Conservation (phyloP, 768 basidiomycete species). For the Filobasidium wieringae region DNA sequence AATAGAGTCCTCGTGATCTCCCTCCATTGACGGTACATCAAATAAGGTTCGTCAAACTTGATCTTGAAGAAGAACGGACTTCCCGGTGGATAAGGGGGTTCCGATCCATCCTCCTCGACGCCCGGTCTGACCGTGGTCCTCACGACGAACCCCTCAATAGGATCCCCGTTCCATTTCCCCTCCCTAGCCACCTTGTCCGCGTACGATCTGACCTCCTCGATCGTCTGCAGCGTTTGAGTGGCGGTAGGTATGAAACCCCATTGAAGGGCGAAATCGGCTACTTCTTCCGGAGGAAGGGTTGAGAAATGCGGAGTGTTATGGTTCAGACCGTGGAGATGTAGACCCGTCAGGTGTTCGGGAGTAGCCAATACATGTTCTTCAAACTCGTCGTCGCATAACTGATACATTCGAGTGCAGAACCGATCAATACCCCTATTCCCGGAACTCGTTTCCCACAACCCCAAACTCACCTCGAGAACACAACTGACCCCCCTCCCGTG, state of each 20-base stretch:
- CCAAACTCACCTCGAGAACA: conserved; percentile 63
- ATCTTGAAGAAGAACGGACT: conserved; percentile 97
- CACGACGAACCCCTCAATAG: conserved; percentile 90
- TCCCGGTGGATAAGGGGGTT: conserved; percentile 58
- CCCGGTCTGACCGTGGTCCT: conserved; percentile 46
- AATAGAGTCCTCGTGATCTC: conserved; percentile 79
- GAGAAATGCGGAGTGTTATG: conserved; percentile 52
- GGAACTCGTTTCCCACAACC: too few species aligned
- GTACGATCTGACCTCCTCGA: conserved; percentile 61
- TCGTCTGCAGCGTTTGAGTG: conserved; percentile 48
- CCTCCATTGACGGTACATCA: conserved; percentile 97
- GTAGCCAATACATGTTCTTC: conserved; percentile 92
- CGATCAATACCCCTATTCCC: too few species aligned
- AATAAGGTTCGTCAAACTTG: conserved; percentile 97
- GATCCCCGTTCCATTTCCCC: conserved; percentile 70
- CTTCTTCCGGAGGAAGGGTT: conserved; percentile 55
- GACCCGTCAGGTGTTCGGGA: conserved; percentile 66
- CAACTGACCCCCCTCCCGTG: conserved; percentile 82
- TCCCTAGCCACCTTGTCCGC: conserved; percentile 54
- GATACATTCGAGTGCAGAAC: too few species aligned
- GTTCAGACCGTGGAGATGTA: conserved; percentile 89
- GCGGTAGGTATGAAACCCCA: conserved; percentile 84
- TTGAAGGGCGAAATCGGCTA: conserved; percentile 69
- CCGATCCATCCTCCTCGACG: conserved; percentile 15
- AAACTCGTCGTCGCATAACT: conserved; percentile 96